Base-by-base conservation (phyloP, 192 early-diverging fungal species). In the Dimargaris cristalligena region DNA sequence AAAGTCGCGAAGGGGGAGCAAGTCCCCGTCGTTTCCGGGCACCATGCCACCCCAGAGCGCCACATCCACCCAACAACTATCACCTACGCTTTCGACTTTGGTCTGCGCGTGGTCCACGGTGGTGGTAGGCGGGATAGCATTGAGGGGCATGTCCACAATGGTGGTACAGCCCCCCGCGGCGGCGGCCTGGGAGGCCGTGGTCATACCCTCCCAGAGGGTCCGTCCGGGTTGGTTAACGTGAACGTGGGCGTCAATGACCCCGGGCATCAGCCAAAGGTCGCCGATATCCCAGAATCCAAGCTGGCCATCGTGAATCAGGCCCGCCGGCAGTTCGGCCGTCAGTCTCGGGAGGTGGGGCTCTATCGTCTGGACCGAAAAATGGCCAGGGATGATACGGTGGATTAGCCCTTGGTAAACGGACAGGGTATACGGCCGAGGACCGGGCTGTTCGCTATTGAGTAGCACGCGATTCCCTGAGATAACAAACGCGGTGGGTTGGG, bases 221-320 rank as follows among this genome's bases (percentile, higher is more conserved):
- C 87, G 79, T 26, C 87, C 87, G 13, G 87, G 87, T 69, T 89
- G 85, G 63, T 89, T 89, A 67, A 89, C 77, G 63, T 89, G 87
- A 16, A 89, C 87, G 60, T 89, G 87, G 33, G 80, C 81, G 67
- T 89, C 87, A 30, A 89, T 78, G 6, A 86, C 38, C 14, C 87
- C 87, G 25, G 84, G 77, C 76, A 87, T 83, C 32, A 89, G 11
- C 55, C 30, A 32, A 0, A 35, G 33, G 13, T 18, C 33, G 20
- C 33, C 55, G 0, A 34, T 16, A 26, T 57, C 55, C 55, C 55
- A 57, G 34, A 31, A 57, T 3, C 55, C 55, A 13, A 57, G n/a
- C n/a, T n/a, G n/a, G n/a, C n/a, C n/a, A n/a, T n/a, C n/a, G n/a
- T n/a, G n/a, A n/a, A n/a, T n/a, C n/a, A n/a, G n/a, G n/a, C n/a